Evolutionary conservation across 306 rosid genomes (phyloP), one percentile per base, ranked within the genome.

Genomic region (Vigna reflexopilosa): DNA sequence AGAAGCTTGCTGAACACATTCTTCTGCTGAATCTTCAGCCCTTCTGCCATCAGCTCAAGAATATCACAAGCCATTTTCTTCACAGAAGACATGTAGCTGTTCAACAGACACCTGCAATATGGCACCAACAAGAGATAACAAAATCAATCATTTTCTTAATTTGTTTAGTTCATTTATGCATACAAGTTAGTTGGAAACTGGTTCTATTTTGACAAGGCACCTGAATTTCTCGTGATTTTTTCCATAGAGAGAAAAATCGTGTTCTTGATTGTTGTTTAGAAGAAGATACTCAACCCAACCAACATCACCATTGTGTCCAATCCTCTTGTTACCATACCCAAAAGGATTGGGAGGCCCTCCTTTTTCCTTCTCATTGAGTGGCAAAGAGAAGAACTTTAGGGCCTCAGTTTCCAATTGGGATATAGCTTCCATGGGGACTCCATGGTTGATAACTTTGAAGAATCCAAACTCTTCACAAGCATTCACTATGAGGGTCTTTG

Each of bases 201-300:
- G n/a, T 28, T 26, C 5, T 47, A 58, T 19, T 16, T 40, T 51
- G n/a, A 58, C 22, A 36, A 10, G 68, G 36, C 86, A 96, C 99
- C 97, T 82, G 30, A 93, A 85, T 17, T 87, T 80, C 4, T 96
- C 89, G 16, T 83, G 75, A 88, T 83, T 71, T 26, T 76, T 52
- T 15, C 90, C 91, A 42, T 55, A 72, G 51, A 61, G 49, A 6
- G 89, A 80, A 77, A 36, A 82, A 30, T 76, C 86, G 78, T 81
- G 78, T n/a, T 90, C 87, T 32, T 77, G 73, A 58, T 87, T 86
- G 63, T 93, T 77, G 3, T 72, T 88, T 11, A 96, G 76, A 62
- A 95, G 97, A 64, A 96, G 98, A 40, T 93, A 96, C 76, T 96
- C 99, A 11, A 96, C 85, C 94, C 97, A 90, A n/a, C 99, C 99